phyloP scores from a whole-genome alignment of 2,329 filamentous ascomycete genomes.

The Davidsoniella virescens region DNA sequence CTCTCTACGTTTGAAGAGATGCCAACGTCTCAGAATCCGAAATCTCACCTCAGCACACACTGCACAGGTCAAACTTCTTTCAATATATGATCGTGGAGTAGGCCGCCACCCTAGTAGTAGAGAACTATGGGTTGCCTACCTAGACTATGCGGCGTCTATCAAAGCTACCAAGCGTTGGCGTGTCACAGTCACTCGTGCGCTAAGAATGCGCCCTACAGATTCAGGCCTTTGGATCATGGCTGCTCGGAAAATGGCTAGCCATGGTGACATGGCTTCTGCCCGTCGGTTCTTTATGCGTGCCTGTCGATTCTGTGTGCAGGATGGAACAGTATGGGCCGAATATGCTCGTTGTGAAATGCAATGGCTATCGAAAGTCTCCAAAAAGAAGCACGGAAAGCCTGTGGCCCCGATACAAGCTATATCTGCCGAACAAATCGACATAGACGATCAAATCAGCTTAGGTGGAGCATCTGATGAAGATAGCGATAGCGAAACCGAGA shows the following conservation, averaged over 20 bases:
- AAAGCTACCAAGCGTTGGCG: slow-evolving; percentile 51
- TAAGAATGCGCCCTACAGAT: slow-evolving; percentile 75
- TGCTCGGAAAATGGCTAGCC: slow-evolving; percentile 56
- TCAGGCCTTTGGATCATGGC: slow-evolving; percentile 77
- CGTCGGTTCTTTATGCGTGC: slow-evolving; percentile 77
- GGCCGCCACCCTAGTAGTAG: slow-evolving; percentile 69
- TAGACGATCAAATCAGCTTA: slow-evolving; percentile 30
- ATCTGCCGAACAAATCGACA: slow-evolving; percentile 31
- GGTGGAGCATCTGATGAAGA: slow-evolving; percentile 28
- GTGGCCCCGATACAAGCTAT: slow-evolving; percentile 22
- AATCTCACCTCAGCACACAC: slow-evolving; percentile 46
- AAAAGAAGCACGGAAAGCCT: slow-evolving; percentile 34
- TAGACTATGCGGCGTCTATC: slow-evolving; percentile 59
- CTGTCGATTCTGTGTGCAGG: slow-evolving; percentile 69
- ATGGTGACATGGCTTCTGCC: slow-evolving; percentile 77
- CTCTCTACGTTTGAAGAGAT: slow-evolving; percentile 63
- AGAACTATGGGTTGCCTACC: slow-evolving; percentile 76
- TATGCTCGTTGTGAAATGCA: slow-evolving; percentile 87
- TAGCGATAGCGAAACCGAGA: slow-evolving; percentile 24
- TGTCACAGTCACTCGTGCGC: slow-evolving; percentile 46
- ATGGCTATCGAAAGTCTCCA: slow-evolving; percentile 59
- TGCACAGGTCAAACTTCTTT: slow-evolving; percentile 71
- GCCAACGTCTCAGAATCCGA: slow-evolving; percentile 63
- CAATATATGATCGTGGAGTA: slow-evolving; percentile 75
- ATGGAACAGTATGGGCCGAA: slow-evolving; percentile 65